A percentile compares a stretch with the other conserved stretches of the same genome.
Evolutionary conservation across 371 early-diverging fungal species (phyloP).

Genomic region (Conidiobolus incongruus): DNA sequence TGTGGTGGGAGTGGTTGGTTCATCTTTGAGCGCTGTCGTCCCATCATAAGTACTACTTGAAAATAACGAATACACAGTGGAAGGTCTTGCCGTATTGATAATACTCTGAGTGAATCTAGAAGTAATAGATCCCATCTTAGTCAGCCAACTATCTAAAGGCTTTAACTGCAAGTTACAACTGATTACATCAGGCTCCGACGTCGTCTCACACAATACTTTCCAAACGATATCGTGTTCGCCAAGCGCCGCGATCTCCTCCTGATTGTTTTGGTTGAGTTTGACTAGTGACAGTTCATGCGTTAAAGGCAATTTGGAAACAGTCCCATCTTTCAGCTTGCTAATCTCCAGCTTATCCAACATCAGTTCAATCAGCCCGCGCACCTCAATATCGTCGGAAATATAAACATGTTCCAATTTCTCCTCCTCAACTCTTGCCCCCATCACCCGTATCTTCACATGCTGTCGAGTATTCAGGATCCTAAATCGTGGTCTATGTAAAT

Average conservation of each 20-base stretch:
- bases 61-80: conserved; percentile 5
- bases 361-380: neutral
- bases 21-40: no score
- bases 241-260: neutral
- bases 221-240: neutral
- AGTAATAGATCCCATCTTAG: conserved; percentile 1
- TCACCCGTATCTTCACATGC: neutral
- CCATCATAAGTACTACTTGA: no score
- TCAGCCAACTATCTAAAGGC: neutral
- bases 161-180: neutral
- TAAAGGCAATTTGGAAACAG: neutral
- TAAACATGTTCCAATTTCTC: neutral
- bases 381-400: neutral
- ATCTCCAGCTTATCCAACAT: neutral
- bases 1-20: no score
- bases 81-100: conserved; percentile 7
- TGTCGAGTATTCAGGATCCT: neutral
- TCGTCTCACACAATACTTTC: neutral
- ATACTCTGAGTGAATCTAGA: conserved; percentile 5
- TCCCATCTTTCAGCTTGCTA: neutral
- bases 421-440: neutral
- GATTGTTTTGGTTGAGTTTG: neutral
- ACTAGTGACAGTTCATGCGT: no score
- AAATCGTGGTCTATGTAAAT: conserved; percentile 3
- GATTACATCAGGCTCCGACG: neutral